Conservation (phyloP, 768 basidiomycete genomes). For the Hygrophoropsis aurantiaca region DNA sequence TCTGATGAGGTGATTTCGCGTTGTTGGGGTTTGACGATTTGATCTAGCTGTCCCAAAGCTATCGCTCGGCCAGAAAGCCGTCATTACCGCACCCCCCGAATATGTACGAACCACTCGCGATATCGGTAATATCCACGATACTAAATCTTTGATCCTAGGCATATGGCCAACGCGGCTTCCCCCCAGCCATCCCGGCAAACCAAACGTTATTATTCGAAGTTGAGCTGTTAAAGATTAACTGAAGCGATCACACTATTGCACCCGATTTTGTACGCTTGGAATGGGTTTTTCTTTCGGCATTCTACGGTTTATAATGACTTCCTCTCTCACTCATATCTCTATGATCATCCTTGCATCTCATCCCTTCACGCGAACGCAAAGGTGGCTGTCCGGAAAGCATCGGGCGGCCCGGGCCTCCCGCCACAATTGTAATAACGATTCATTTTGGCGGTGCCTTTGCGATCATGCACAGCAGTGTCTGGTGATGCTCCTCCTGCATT, state of each 20-base stretch:
- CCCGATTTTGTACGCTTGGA: constrained; percentile 18
- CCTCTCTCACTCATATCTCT: no score
- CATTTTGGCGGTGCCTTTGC: neutral
- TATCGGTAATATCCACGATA: neutral
- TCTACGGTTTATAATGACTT: constrained; percentile 18
- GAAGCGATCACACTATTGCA: constrained; percentile 18
- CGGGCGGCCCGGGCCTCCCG: neutral
- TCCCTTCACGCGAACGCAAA: no score
- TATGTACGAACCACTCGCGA: constrained; percentile 51
- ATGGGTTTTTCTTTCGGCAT: constrained; percentile 11
- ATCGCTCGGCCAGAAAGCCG: constrained; percentile 74
- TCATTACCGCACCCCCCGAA: constrained; percentile 68
- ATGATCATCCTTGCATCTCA: neutral
- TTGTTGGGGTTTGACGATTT: constrained; percentile 23
- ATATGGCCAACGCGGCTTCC: constrained; percentile 74
- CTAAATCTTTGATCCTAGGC: constrained; percentile 41
- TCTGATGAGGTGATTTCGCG: constrained; percentile 3
- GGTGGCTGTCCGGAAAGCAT: no score
- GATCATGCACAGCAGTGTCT: neutral
- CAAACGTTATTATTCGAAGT: constrained; percentile 79
- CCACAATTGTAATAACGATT: neutral
- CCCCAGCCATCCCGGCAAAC: constrained; percentile 77
- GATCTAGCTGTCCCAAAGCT: constrained; percentile 70
- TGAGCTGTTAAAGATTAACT: constrained; percentile 73
- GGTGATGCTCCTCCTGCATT: neutral